phyloP scores from a whole-genome alignment of 2,329 filamentous ascomycete genomes.

The Alternaria arbusti region DNA sequence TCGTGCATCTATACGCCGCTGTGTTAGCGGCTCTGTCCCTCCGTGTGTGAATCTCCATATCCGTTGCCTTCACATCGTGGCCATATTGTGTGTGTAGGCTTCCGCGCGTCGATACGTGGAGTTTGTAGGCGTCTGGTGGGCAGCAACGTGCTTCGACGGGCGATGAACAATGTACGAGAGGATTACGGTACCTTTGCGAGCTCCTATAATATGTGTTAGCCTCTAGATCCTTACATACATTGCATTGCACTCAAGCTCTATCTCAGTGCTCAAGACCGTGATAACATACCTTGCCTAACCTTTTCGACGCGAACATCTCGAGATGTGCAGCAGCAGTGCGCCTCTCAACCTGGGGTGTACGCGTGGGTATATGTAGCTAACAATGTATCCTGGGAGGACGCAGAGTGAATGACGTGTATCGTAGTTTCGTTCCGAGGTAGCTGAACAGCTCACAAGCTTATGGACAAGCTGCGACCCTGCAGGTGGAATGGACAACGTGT shows the following conservation, averaged over 20 bases:
- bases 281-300: slow-evolving; percentile 54
- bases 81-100: neutral
- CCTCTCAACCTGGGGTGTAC: neutral
- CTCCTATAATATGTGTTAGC: slow-evolving; percentile 19
- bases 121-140: neutral
- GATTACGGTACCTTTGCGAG: slow-evolving; percentile 26
- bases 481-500: neutral
- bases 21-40: neutral
- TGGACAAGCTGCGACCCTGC: neutral
- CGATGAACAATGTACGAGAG: neutral
- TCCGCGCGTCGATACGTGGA: neutral
- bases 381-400: neutral
- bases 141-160: neutral
- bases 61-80: neutral
- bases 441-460: neutral
- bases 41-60: neutral
- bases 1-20: slow-evolving; percentile 57
- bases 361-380: neutral
- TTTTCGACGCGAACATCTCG: slow-evolving; percentile 59
- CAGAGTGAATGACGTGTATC: neutral
- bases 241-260: neutral
- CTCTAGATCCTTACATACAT: neutral
- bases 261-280: neutral
- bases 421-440: neutral
- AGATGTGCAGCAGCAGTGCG: neutral